These are phyloP conservation scores for sweet orange (Citrus sinensis) DNA, from an alignment of 345 rosid species.

Conservation along the genomic window DNA sequence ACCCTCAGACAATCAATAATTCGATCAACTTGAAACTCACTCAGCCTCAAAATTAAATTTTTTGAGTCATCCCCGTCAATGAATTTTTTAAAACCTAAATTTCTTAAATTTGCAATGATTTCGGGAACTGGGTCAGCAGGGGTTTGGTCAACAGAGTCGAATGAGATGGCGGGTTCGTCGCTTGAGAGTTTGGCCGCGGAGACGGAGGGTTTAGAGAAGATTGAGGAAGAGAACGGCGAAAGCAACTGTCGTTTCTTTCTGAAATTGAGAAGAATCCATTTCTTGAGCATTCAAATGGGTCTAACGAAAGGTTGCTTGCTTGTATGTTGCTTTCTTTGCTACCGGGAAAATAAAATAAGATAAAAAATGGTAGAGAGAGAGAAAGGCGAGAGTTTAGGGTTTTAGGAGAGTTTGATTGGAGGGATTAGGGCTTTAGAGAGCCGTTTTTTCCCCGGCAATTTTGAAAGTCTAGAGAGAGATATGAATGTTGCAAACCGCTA, in stretches of 20 bases:
- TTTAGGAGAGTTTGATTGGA: neutral
- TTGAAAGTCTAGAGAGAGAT: neutral
- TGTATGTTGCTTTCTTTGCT: neutral
- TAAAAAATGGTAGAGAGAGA: neutral
- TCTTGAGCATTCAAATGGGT: conserved; percentile 43
- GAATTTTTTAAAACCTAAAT: conserved; percentile 41
- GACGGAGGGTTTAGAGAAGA: conserved; percentile 31
- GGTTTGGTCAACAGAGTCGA: neutral
- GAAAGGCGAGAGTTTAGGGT: neutral
- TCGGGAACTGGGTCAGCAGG: conserved; percentile 31
- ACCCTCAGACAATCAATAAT: conserved; percentile 40
- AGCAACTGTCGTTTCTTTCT: conserved; percentile 18
- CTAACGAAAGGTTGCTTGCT: neutral
- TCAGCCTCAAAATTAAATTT: conserved; percentile 34
- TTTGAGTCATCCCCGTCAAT: conserved; percentile 32
- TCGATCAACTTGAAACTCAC: conserved; percentile 42
- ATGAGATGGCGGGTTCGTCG: conserved; percentile 15
- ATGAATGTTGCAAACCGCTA: neutral
- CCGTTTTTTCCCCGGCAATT: conserved; percentile 30
- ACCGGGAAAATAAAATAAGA: neutral
- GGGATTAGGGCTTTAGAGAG: conserved; percentile 6
- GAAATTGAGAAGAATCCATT: conserved; percentile 30
- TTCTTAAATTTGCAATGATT: conserved; percentile 43
- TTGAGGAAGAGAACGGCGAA: conserved; percentile 25
- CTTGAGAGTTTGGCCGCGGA: conserved; percentile 32